Evolutionary conservation across 345 rosid species (phyloP).

Genomic region (Barbarea vulgaris): DNA sequence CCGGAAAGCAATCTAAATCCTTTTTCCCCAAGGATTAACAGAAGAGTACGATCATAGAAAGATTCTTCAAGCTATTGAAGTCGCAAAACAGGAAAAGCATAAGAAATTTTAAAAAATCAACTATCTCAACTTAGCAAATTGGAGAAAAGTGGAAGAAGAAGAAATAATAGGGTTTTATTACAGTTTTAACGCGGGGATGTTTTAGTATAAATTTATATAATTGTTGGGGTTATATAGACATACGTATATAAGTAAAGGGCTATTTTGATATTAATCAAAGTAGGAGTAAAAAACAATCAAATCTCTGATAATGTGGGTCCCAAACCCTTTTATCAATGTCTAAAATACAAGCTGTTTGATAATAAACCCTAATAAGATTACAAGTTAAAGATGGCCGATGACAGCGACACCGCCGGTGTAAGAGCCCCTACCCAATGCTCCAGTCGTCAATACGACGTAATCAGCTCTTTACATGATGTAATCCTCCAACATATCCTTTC

Average conservation of each 20-base stretch:
- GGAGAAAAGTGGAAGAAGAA: background rate
- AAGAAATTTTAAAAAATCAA: background rate
- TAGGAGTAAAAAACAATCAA: background rate
- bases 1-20: background rate
- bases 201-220: background rate
- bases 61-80: constrained; percentile 16
- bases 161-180: constrained; percentile 22
- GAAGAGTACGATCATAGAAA: background rate
- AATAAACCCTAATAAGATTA: background rate
- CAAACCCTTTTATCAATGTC: background rate
- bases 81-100: background rate
- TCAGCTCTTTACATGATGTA: no score
- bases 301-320: background rate
- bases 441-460: no score
- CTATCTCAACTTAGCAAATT: background rate
- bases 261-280: background rate
- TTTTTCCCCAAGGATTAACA: background rate
- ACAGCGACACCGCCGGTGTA: background rate
- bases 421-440: background rate
- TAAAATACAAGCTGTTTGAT: background rate
- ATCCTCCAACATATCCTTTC: background rate
- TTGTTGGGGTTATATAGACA: background rate
- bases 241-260: background rate
- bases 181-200: background rate
- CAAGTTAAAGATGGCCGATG: background rate